phyloP scores from a whole-genome alignment of 176 grass and related monocot genomes.

The Chloris gayana region DNA sequence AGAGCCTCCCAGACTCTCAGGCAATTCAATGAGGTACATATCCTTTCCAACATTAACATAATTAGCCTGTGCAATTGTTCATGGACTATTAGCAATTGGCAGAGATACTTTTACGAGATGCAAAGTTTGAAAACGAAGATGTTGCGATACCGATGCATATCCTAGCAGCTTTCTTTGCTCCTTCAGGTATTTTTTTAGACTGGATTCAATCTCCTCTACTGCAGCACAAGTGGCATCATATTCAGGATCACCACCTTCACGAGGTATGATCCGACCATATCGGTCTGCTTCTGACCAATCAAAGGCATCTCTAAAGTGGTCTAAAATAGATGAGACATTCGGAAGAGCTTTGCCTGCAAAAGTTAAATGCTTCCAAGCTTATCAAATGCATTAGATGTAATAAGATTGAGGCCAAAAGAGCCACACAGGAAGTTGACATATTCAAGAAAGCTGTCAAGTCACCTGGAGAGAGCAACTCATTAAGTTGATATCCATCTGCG shows the following conservation, averaged over 20 bases:
- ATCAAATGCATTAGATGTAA: conserved; percentile 27
- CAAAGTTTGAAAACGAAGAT: conserved; percentile 14
- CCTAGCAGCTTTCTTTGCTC: conserved; percentile 72
- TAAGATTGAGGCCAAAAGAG: conserved; percentile 22
- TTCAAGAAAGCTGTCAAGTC: conserved; percentile 31
- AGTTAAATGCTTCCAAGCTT: conserved; percentile 35
- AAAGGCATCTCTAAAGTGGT: conserved; percentile 89
- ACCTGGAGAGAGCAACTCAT: conserved; percentile 89
- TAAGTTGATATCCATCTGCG: conserved; percentile 61
- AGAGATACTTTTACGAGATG: conserved; percentile 9
- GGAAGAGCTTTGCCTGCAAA: conserved; percentile 79
- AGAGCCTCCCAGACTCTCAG: conserved; percentile 62
- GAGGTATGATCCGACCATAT: conserved; percentile 81
- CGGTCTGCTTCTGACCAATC: conserved; percentile 95
- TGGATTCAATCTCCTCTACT: conserved; percentile 71
- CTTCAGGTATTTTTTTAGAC: conserved; percentile 70
- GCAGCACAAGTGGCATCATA: conserved; percentile 64
- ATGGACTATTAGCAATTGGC: conserved; percentile 30
- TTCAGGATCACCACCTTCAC: conserved; percentile 80
- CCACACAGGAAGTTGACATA: conserved; percentile 3
- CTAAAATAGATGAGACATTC: conserved; percentile 65
- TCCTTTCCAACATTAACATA: conserved; percentile 96
- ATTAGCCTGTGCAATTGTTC: conserved; percentile 54
- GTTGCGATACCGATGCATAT: conserved; percentile 55
- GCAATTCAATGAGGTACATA: conserved; percentile 79